These are phyloP conservation scores for Purpureocillium lavendulum DNA, from an alignment of 2,329 filamentous ascomycete genomes.

Conservation along the genomic window DNA sequence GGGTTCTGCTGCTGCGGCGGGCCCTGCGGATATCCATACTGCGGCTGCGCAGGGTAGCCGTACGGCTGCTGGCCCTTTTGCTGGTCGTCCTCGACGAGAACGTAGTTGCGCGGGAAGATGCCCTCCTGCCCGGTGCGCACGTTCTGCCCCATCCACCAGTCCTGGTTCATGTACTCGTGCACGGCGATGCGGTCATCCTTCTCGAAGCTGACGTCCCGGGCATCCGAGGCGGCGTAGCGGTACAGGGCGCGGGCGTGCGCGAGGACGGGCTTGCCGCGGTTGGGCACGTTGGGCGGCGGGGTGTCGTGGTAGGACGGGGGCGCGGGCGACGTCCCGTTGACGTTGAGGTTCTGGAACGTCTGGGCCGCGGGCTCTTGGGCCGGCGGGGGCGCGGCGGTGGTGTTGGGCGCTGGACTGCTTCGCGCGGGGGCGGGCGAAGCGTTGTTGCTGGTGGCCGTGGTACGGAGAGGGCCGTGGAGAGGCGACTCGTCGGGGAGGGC, in stretches of 20 bases:
- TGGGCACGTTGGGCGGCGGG: constrained; percentile 31
- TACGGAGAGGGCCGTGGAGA: constrained; percentile 39
- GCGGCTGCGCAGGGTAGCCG: constrained; percentile 30
- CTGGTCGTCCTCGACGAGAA: constrained; percentile 60
- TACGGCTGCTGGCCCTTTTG: constrained; percentile 29
- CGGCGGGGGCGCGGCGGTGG: constrained; percentile 11
- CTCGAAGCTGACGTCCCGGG: constrained; percentile 73
- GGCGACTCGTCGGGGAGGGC: constrained; percentile 67
- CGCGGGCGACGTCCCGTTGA: constrained; percentile 25
- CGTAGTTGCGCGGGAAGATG: constrained; percentile 93
- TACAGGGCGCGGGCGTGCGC: constrained; percentile 75
- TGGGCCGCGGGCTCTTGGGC: constrained; percentile 18
- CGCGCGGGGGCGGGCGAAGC: constrained; percentile 19
- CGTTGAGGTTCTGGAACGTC: constrained; percentile 33
- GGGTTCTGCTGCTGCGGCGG: constrained; percentile 46
- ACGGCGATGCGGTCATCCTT: constrained; percentile 75
- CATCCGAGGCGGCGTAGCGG: constrained; percentile 69
- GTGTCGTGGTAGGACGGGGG: constrained; percentile 46
- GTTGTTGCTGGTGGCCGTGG: constrained; percentile 25
- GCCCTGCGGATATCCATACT: constrained; percentile 18
- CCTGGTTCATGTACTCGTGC: constrained; percentile 87
- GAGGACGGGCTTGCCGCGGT: constrained; percentile 49
- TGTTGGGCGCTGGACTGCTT: constrained; percentile 19
- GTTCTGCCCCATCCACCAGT: constrained; percentile 94
- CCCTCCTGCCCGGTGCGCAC: constrained; percentile 75